phyloP scores from a whole-genome alignment of 495 filamentous ascomycete genomes.

The Lophiostoma macrostomum region DNA sequence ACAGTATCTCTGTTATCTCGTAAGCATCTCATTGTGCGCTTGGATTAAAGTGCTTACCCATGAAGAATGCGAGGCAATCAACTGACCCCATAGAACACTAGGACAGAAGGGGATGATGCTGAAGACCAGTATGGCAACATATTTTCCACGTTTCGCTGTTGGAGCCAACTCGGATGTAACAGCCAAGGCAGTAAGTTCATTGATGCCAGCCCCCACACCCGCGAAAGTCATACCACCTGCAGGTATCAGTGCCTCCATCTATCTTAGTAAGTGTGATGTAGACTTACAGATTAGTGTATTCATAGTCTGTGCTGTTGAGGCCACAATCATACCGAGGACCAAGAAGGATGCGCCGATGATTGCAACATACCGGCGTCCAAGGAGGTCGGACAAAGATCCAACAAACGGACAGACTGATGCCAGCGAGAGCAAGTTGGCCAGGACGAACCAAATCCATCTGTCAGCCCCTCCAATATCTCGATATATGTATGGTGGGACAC shows the following conservation, averaged over 20 bases:
- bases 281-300: constrained; percentile 59
- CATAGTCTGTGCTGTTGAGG: constrained; percentile 51
- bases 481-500: constrained; percentile 60
- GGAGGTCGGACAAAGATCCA: constrained; percentile 65
- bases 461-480: constrained; percentile 61
- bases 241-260: not conserved
- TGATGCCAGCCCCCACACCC: constrained; percentile 61
- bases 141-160: constrained; percentile 63
- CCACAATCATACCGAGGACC: constrained; percentile 64
- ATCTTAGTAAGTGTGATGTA: constrained; percentile 12
- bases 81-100: constrained; percentile 65
- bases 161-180: constrained; percentile 69
- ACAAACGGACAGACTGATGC: constrained; percentile 72
- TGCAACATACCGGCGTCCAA: constrained; percentile 67
- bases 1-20: constrained; percentile 49
- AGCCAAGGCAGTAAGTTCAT: constrained; percentile 66
- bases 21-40: not conserved
- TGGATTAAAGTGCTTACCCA: constrained; percentile 43
- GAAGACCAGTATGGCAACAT: constrained; percentile 64
- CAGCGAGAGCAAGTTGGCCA: constrained; percentile 64
- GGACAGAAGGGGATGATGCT: constrained; percentile 68
- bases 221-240: constrained; percentile 60
- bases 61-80: constrained; percentile 56
- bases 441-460: constrained; percentile 71
- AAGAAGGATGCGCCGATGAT: constrained; percentile 57